Conservation (phyloP, 164 flowering plant species). For the Berberis thunbergii region DNA sequence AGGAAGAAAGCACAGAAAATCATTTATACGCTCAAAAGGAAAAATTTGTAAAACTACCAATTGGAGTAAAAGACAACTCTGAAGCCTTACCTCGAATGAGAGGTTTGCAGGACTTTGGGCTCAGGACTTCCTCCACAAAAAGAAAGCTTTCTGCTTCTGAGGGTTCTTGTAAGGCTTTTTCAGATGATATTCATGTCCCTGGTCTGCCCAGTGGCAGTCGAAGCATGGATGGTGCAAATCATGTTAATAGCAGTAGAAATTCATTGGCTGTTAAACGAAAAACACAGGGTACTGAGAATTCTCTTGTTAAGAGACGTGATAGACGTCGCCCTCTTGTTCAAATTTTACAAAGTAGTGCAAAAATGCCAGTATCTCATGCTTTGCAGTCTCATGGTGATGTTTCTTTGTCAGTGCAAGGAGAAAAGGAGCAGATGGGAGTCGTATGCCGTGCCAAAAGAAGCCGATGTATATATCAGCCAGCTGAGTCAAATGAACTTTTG, state of each 20-base stretch:
- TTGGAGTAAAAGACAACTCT: conserved; percentile 39
- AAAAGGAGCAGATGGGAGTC: conserved; percentile 27
- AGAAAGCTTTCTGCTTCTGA: conserved; percentile 27
- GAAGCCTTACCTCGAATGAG: conserved; percentile 55
- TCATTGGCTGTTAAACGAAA: conserved; percentile 26
- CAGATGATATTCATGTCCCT: conserved; percentile 17
- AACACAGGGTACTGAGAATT: conserved; percentile 26
- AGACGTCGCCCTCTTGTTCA: conserved; percentile 41
- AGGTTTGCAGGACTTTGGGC: conserved; percentile 76
- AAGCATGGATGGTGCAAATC: conserved; percentile 22
- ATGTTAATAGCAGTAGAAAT: conserved; percentile 23
- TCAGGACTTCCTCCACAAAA: conserved; percentile 34
- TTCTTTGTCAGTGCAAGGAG: conserved; percentile 30
- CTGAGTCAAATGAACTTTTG: conserved; percentile 33
- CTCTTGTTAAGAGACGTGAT: conserved; percentile 33
- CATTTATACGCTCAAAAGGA: conserved; percentile 12
- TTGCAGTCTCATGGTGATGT: conserved; percentile 25
- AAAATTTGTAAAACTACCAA: conserved; percentile 26
- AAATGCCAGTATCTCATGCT: conserved; percentile 19
- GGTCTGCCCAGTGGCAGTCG: conserved; percentile 17
- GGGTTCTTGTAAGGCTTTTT: conserved; percentile 17
- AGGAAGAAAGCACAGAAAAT: conserved; percentile 21
- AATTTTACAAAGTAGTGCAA: conserved; percentile 34
- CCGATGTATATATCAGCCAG: conserved; percentile 36
- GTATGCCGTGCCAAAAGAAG: conserved; percentile 44